A percentile compares a stretch with the other conserved stretches of the same genome.
phyloP scores from a whole-genome alignment of 2,329 filamentous ascomycete genomes.

The Pseudopithomyces maydicus region DNA sequence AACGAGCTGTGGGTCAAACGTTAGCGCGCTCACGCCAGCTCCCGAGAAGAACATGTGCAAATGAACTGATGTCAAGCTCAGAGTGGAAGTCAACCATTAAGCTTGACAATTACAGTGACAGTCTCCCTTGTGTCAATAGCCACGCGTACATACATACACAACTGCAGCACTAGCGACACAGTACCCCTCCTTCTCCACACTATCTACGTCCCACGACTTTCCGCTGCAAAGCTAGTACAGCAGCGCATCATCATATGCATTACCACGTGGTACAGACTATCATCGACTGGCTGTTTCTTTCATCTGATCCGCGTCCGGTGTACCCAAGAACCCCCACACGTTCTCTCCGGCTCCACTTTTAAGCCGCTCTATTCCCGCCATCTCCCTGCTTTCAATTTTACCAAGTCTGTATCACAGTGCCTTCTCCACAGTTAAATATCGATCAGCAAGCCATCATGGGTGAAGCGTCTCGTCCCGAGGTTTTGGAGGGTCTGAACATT shows the following conservation, averaged over 20 bases:
- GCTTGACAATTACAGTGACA: too few species aligned
- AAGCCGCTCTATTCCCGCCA: background rate
- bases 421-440: background rate
- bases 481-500: background rate
- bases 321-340: background rate
- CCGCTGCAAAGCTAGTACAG: background rate
- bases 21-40: background rate
- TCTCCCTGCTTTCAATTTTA: background rate
- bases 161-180: background rate
- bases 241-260: slow-evolving; percentile 1
- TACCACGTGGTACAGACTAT: slow-evolving; percentile 1
- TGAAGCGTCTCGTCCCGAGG: background rate
- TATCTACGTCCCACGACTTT: slow-evolving; percentile 1
- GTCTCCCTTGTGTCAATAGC: background rate
- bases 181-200: slow-evolving; percentile 6
- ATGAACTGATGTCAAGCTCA: background rate
- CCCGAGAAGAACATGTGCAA: background rate
- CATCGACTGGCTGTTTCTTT: background rate
- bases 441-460: background rate
- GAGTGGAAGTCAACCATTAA: background rate
- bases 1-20: background rate
- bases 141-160: background rate
- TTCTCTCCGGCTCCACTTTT: background rate
- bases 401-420: background rate
- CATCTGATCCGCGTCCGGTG: background rate